phyloP scores from a whole-genome alignment of 2,329 filamentous ascomycete genomes.

The Neofusicoccum ribis region DNA sequence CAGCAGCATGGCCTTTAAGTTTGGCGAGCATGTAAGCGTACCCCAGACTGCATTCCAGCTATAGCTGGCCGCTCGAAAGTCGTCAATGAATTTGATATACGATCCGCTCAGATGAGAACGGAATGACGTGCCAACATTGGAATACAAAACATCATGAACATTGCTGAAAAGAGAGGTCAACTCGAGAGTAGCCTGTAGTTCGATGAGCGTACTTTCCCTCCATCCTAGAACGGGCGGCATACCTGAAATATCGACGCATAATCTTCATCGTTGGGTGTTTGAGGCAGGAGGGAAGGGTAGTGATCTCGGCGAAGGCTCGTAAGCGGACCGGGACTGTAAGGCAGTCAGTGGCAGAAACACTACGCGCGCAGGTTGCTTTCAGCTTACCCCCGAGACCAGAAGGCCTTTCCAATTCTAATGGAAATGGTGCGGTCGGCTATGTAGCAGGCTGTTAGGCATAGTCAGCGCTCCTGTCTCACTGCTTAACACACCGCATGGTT shows the following conservation, averaged over 20 bases:
- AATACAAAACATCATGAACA: slow-evolving; percentile 72
- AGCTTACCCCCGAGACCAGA: slow-evolving; percentile 62
- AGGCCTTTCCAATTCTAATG: slow-evolving; percentile 69
- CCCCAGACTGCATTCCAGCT: slow-evolving; percentile 68
- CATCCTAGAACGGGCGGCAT: background rate
- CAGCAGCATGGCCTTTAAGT: slow-evolving; percentile 66
- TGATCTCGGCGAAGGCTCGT: slow-evolving; percentile 65
- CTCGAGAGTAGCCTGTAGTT: slow-evolving; percentile 59
- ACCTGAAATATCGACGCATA: slow-evolving; percentile 66
- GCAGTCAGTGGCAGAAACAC: background rate
- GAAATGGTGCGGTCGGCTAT: slow-evolving; percentile 69
- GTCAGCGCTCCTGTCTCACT: background rate
- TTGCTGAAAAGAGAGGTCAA: slow-evolving; percentile 72
- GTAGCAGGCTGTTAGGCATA: slow-evolving; percentile 55
- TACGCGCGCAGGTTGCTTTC: no score
- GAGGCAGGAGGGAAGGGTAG: slow-evolving; percentile 65
- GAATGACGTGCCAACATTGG: slow-evolving; percentile 67
- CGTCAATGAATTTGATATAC: slow-evolving; percentile 74
- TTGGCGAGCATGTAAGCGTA: slow-evolving; percentile 54
- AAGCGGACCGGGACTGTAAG: slow-evolving; percentile 60
- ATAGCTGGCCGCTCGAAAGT: slow-evolving; percentile 67
- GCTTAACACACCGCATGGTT: background rate
- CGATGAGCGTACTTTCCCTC: background rate
- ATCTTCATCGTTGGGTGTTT: slow-evolving; percentile 62
- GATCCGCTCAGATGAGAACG: slow-evolving; percentile 70